Evolutionary conservation across 257 asterid genomes (phyloP), one percentile per base, ranked within the genome.

Genomic region (Solanum bulbocastanum): DNA sequence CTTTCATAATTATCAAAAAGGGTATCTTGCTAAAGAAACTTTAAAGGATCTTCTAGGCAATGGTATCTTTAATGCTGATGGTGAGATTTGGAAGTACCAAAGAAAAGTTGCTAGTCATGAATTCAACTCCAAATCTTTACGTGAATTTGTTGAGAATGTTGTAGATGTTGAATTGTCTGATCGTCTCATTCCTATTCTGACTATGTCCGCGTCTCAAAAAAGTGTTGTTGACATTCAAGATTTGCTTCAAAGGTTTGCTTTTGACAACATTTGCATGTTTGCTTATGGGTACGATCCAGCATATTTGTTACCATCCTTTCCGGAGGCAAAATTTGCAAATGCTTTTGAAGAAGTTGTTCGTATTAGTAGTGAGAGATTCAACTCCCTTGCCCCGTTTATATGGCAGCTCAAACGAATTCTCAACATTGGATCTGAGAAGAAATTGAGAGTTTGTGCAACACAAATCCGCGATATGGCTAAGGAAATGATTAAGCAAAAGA

Each of bases 31-130:
- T 52, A 87, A 90, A 16, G 1, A 10, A 40, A 87, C 85, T 30
- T 86, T 91, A 22, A 11, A 74, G 0, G 96, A 95, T 69, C 93
- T 95, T 25, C 92, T 95, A 42, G 98, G 97, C 3, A 91, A 93
- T 71, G 93, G 98, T 5, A 93, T 95, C 4, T 93, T 95, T 92
- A 95, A 95, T 65, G 86, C 92, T 30, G 95, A 93, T 46, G 98
- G 96, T 1, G 89, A 88, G 0, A 89, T 44, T 14, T 95, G 98
- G 98, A 95, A 92, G 81, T 90, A 90, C 69, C 94, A 91, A 33
- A 69, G 98, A n/a, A 92, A 95, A 84, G 83, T 93, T 18, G 88
- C 98, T 18, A 92, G 94, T 87, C 96, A 92, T 71, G 94, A 95
- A 32, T 95, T 95, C 90, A 94, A 88, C 90, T 92, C 96, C 0